Evolutionary conservation across 2,329 filamentous ascomycete species (phyloP).

Genomic region (Aspergillus aculeatinus): DNA sequence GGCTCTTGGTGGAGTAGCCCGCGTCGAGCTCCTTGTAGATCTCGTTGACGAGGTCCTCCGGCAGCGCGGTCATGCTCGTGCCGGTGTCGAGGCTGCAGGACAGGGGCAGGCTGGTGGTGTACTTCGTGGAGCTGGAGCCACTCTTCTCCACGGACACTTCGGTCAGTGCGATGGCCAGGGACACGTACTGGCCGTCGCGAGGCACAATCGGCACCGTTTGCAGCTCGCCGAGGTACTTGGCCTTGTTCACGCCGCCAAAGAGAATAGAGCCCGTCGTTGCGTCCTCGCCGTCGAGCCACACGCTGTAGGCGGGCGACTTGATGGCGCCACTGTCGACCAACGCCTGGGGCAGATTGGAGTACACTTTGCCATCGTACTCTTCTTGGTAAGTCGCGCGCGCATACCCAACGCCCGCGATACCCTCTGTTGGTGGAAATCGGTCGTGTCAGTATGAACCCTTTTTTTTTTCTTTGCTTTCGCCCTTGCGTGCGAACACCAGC

Average conservation of each 20-base stretch:
- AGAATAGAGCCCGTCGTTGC: conserved; percentile 63
- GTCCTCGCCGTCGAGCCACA: conserved; percentile 70
- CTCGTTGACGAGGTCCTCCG: conserved; percentile 47
- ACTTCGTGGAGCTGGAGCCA: conserved; percentile 14
- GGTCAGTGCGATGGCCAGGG: conserved; percentile 68
- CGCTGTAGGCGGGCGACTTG: conserved; percentile 65
- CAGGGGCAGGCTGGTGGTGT: conserved; percentile 42
- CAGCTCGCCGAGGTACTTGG: conserved; percentile 60
- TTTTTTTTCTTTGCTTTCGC: neutral
- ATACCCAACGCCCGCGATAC: conserved; percentile 82
- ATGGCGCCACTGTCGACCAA: conserved; percentile 61
- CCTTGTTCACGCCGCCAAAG: conserved; percentile 69
- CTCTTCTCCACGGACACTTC: conserved; percentile 39
- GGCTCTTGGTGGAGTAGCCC: conserved; percentile 50
- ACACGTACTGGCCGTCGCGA: conserved; percentile 49
- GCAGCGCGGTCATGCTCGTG: conserved; percentile 66
- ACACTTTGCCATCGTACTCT: conserved; percentile 32
- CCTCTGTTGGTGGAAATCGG: conserved; percentile 1
- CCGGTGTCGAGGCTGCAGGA: conserved; percentile 71
- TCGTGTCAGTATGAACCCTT: neutral
- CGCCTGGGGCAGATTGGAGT: conserved; percentile 63
- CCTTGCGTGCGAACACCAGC: conserved; percentile 57
- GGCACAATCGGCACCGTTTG: conserved; percentile 64
- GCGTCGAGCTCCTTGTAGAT: conserved; percentile 61
- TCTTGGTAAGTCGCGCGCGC: conserved; percentile 61